Evolutionary conservation across 257 asterid species (phyloP).

Genomic region (Linaria vulgaris): DNA sequence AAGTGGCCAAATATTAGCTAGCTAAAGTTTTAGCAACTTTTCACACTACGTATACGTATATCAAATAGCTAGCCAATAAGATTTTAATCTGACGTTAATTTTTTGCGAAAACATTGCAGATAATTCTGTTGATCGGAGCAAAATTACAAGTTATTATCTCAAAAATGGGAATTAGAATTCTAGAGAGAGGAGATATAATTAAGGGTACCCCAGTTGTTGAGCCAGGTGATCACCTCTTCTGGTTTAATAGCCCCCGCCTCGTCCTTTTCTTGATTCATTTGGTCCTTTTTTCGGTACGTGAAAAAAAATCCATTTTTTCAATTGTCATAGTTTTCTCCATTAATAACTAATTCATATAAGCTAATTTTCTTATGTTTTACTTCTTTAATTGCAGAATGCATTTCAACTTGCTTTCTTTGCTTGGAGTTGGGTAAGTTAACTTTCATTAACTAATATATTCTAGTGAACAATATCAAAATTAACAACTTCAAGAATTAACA

Average conservation of each 20-base stretch:
- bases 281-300: slow-evolving; percentile 72
- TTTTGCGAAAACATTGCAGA: slow-evolving; percentile 32
- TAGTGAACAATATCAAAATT: neutral
- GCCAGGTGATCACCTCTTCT: slow-evolving; percentile 76
- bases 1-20: slow-evolving; percentile 26
- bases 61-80: neutral
- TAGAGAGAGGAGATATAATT: slow-evolving; percentile 78
- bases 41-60: too few relatives aligned
- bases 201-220: slow-evolving; percentile 77
- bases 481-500: neutral
- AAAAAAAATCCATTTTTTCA: neutral
- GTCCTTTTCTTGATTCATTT: slow-evolving; percentile 74
- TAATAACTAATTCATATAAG: neutral
- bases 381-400: slow-evolving; percentile 62
- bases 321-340: neutral
- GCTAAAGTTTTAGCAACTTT: neutral
- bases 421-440: slow-evolving; percentile 76
- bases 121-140: slow-evolving; percentile 71
- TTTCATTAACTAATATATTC: slow-evolving; percentile 1
- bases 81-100: neutral
- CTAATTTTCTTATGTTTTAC: slow-evolving; percentile 6
- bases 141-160: slow-evolving; percentile 84
- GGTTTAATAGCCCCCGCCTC: slow-evolving; percentile 72
- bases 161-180: slow-evolving; percentile 83
- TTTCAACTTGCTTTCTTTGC: slow-evolving; percentile 90